Conservation (phyloP, 2,329 filamentous ascomycete species). For the Raffaelea arxii region DNA sequence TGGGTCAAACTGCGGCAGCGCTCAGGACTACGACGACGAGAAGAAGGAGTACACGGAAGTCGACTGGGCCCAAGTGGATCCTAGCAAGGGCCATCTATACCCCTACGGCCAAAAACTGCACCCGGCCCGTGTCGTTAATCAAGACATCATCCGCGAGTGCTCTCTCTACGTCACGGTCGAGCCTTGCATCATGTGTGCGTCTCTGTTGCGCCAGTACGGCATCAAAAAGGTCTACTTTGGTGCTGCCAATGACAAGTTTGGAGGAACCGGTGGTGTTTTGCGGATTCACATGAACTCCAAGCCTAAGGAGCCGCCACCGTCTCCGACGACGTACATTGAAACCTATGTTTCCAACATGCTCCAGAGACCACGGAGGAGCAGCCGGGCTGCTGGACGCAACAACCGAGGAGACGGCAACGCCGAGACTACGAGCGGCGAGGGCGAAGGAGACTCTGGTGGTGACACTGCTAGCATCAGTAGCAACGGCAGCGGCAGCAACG, state of each 20-base stretch:
- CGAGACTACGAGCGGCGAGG: background rate
- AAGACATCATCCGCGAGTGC: conserved; percentile 57
- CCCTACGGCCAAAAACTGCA: conserved; percentile 53
- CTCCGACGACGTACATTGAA: conserved; percentile 13
- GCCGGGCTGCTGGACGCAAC: background rate
- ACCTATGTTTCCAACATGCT: conserved; percentile 14
- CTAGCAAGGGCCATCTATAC: conserved; percentile 45
- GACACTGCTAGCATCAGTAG: background rate
- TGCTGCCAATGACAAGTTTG: conserved; percentile 92
- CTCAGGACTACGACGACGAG: conserved; percentile 19
- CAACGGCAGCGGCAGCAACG: background rate
- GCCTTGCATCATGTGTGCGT: conserved; percentile 98
- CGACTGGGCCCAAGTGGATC: conserved; percentile 41
- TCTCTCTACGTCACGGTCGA: conserved; percentile 95
- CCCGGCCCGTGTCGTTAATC: conserved; percentile 47
- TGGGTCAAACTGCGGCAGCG: conserved; percentile 25
- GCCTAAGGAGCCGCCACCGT: conserved; percentile 19
- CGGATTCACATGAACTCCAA: conserved; percentile 62
- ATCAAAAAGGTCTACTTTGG: conserved; percentile 92
- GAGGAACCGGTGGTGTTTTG: conserved; percentile 89
- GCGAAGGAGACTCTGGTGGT: background rate
- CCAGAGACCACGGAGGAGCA: conserved; percentile 8
- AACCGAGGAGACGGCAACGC: too few relatives aligned
- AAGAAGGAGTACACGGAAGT: conserved; percentile 25
- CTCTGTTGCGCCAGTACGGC: conserved; percentile 75